phyloP scores from a whole-genome alignment of 345 rosid species.

The Clarkia xantiana region DNA sequence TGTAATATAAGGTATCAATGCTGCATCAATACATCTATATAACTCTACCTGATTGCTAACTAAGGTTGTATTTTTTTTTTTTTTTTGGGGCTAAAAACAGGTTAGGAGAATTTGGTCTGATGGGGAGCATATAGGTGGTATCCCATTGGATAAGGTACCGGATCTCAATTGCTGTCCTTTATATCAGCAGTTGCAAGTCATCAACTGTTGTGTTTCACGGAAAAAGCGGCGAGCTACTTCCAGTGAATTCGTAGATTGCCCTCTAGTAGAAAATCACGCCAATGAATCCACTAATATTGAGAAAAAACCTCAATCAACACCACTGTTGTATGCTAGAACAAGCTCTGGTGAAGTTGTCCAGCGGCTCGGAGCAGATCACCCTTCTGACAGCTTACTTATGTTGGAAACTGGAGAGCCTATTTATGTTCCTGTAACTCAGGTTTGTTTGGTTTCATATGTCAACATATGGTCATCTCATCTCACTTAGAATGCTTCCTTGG shows the following conservation, averaged over 20 bases:
- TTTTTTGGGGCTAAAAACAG: conserved; percentile 23
- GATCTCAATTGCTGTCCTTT: conserved; percentile 81
- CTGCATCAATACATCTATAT: no score
- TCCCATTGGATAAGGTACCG: conserved; percentile 55
- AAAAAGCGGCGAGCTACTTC: conserved; percentile 45
- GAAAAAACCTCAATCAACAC: conserved; percentile 13
- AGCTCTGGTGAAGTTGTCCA: conserved; percentile 56
- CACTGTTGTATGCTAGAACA: conserved; percentile 45
- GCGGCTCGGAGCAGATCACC: conserved; percentile 51
- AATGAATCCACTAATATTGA: conserved; percentile 24
- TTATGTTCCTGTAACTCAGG: conserved; percentile 80
- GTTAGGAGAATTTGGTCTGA: conserved; percentile 69
- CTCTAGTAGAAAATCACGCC: conserved; percentile 36
- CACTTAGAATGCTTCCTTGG: not conserved
- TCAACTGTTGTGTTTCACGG: conserved; percentile 81
- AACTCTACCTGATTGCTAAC: conserved; percentile 8
- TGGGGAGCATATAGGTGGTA: conserved; percentile 60
- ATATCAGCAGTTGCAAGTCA: conserved; percentile 77
- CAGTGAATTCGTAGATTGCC: conserved; percentile 51
- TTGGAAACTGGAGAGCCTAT: conserved; percentile 90
- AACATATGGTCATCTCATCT: no score
- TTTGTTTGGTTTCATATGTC: conserved; percentile 14
- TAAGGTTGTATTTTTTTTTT: not conserved
- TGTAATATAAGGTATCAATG: no score
- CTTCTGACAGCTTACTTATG: conserved; percentile 48